Base-by-base conservation (phyloP, 306 rosid genomes). In the Dalbergia cultrata region DNA sequence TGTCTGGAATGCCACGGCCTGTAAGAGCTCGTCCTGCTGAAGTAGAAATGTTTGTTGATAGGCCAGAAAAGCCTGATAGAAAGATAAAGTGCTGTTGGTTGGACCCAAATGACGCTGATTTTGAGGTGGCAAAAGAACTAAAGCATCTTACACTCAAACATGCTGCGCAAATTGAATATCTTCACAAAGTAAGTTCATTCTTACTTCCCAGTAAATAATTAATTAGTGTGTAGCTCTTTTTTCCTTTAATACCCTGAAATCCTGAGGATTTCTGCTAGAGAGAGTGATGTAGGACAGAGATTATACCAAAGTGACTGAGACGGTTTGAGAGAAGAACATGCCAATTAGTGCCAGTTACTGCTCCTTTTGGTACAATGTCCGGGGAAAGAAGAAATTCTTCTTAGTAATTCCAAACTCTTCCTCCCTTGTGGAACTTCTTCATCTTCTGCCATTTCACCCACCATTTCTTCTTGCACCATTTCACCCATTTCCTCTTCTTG, bases 1-100 rank as follows among this genome's bases (percentile, higher is more conserved):
- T 95, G 79, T 77, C 89, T 41, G 99, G 99, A 82, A 89, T 90
- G 94, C 99, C 97, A 26, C 87, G 99, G 52, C 97, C 97, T 0
- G 93, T 88, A 67, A 90, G 93, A 83, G 94, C 93, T 7, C 77
- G 62, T 53, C 86, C 45, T 63, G 91, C 93, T 9, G 81, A 58
- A 67, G 78, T 14, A 9, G 94, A 89, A 59, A 91, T 95, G 99
- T 95, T 93, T 68, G 90, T 87, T 65, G 97, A 90, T 81, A 86
- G 83, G 41, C 98, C 94, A 8, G 12, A 6, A 11, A 84, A 82
- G 89, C 93, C 94, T 2, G 86, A 90, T 63, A 85, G 95, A 75
- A 83, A 75, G 71, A 50, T 88, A 7, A 41, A 13, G 6, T 74
- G 85, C 60, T 52, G 70, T 12, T 93, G 97, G 99, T 50, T 95